Percentiles rank a stretch among this genome's conserved stretches.
phyloP scores from a whole-genome alignment of 352 stramenopile species.

The Globisporangium alternatum region DNA sequence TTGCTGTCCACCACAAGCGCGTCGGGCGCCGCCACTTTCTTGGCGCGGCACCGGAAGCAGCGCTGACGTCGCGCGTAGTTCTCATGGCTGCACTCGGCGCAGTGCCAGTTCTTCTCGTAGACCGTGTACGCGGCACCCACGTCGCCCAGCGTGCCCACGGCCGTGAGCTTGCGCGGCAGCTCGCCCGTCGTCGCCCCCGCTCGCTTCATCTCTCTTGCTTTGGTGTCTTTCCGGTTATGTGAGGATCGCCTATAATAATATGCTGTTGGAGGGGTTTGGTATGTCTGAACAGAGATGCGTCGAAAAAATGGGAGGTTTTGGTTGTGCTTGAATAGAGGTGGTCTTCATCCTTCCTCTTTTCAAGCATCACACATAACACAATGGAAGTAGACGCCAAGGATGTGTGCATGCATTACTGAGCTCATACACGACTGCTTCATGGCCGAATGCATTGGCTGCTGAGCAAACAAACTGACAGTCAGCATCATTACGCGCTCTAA shows the following conservation, averaged over 20 bases:
- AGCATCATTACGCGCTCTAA: background rate
- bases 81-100: constrained; percentile 74
- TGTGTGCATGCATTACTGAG: background rate
- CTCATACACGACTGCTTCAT: background rate
- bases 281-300: background rate
- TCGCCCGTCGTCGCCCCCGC: constrained; percentile 15
- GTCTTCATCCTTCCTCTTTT: background rate
- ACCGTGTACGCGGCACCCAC: constrained; percentile 86
- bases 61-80: constrained; percentile 80
- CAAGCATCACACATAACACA: background rate
- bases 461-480: background rate
- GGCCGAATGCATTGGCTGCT: background rate
- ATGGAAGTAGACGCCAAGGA: background rate
- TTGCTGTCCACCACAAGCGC: constrained; percentile 55
- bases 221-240: background rate
- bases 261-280: background rate
- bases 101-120: constrained; percentile 90
- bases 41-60: constrained; percentile 80
- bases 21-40: constrained; percentile 61
- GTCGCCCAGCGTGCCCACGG: constrained; percentile 78
- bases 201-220: constrained; percentile 18
- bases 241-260: background rate
- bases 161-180: constrained; percentile 60
- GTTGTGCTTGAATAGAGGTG: background rate
- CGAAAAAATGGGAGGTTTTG: background rate